phyloP scores from a whole-genome alignment of 1,284 basidiomycete genomes.

The Leccinum fallax region DNA sequence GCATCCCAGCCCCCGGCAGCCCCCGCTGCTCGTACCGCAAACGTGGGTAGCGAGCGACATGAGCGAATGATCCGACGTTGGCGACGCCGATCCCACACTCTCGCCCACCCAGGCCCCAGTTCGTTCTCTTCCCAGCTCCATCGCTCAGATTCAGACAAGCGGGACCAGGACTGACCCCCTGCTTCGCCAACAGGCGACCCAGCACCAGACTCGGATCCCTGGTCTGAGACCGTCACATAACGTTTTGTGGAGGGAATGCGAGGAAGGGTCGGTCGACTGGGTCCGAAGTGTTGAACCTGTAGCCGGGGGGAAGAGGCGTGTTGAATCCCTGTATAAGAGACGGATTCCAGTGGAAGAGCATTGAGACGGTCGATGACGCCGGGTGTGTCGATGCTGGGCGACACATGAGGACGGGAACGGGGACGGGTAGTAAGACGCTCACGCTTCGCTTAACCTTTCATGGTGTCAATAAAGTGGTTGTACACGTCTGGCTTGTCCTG shows the following conservation, averaged over 20 bases:
- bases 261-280: conserved; percentile 50
- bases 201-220: not conserved
- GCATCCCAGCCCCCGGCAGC: not conserved
- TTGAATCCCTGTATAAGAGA: conserved; percentile 98
- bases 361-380: conserved; percentile 98
- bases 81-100: conserved; percentile 1
- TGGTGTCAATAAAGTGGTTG: no score
- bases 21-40: conserved; percentile 3
- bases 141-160: no score
- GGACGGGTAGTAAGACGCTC: conserved; percentile 41
- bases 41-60: conserved; percentile 16
- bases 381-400: conserved; percentile 90
- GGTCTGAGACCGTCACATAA: conserved; percentile 19
- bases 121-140: not conserved
- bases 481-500: no score
- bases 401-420: not conserved
- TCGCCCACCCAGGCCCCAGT: not conserved
- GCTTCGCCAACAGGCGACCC: no score
- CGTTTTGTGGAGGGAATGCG: conserved; percentile 41
- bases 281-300: conserved; percentile 89
- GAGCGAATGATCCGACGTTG: conserved; percentile 17
- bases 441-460: conserved; percentile 67
- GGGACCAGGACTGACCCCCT: not conserved
- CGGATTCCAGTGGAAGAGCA: conserved; percentile 93
- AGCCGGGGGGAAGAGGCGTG: conserved; percentile 86